Evolutionary conservation across 176 grass and related monocot genomes (phyloP).

Genomic region (Pontederia crassipes): DNA sequence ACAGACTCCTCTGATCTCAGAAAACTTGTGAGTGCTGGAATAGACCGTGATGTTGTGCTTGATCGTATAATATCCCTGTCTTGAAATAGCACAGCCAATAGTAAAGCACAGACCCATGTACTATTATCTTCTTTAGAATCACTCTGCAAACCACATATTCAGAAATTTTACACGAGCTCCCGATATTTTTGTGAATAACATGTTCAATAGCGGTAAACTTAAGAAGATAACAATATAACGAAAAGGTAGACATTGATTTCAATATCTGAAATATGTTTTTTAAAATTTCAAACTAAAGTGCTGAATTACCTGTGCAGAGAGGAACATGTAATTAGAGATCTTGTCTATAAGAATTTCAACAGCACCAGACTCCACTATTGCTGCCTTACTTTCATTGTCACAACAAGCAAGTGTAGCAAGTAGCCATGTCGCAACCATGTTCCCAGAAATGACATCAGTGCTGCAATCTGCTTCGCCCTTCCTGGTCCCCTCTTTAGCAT

Average conservation of each 20-base stretch:
- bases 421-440: constrained; percentile 91
- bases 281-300: constrained; percentile 18
- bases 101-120: constrained; percentile 88
- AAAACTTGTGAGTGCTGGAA: constrained; percentile 89
- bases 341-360: constrained; percentile 76
- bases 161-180: constrained; percentile 3
- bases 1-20: constrained; percentile 86
- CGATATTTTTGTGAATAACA: not conserved
- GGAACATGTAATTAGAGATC: constrained; percentile 84
- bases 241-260: not conserved
- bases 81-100: constrained; percentile 84
- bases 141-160: constrained; percentile 37
- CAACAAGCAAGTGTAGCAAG: constrained; percentile 73
- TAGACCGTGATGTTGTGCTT: constrained; percentile 58
- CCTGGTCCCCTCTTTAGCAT: constrained; percentile 39
- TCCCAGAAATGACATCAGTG: constrained; percentile 74
- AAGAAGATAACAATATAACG: not conserved
- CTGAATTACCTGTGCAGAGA: constrained; percentile 51
- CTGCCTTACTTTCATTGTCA: constrained; percentile 52
- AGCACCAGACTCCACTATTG: constrained; percentile 75
- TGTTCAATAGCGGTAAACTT: not conserved
- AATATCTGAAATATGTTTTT: constrained; percentile 10
- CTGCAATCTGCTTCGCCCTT: constrained; percentile 38
- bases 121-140: constrained; percentile 82
- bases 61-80: constrained; percentile 87